Base-by-base conservation (phyloP, 352 stramenopile species). In the Phytophthora brassicae region DNA sequence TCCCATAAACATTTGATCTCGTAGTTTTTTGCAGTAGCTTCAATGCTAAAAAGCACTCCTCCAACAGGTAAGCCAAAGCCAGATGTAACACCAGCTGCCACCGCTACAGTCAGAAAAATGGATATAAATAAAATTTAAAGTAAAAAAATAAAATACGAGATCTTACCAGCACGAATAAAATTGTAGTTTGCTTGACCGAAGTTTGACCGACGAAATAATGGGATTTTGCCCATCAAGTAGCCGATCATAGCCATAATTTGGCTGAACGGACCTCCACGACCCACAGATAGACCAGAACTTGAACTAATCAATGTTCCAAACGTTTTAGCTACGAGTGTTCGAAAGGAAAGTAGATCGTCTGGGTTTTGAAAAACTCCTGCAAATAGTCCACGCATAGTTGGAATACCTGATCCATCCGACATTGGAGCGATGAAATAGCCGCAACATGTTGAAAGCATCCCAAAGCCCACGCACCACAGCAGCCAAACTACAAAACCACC, bases 1-100 rank as follows among this genome's bases (percentile, higher is more conserved):
- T 93, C 81, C 86, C 86, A 94, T 7, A 94, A 69, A 23, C 79
- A 92, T 50, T 88, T 90, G 71, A 95, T 93, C 56, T 90, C 80
- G 64, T 94, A 95, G 48, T 89, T 88, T 45, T 77, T 85, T 8
- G 84, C 81, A 6, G 84, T 92, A 41, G 89, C 86, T 69, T 95
- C 86, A 31, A 94, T 94, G 28, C 82, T 91, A 52, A 89, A 95
- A 5, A 95, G 66, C 19, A 95, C 75, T 0, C 75, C 86, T 12
- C 86, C 86, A 0, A 95, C 58, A 0, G 86, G 86, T 1, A 85
- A 90, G 4, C 86, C 86, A 33, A 95, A 94, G 17, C 80, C 88
- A 9, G 86, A 86, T 4, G 86, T 94, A 50, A 93, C 83, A 38
- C 86, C 86, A 43, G 77, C 79, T 0, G 86, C 86, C 20, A 93